Percentiles rank a stretch among this genome's conserved stretches.
phyloP scores from a whole-genome alignment of 768 basidiomycete species.

The Rhizopogon sp. region DNA sequence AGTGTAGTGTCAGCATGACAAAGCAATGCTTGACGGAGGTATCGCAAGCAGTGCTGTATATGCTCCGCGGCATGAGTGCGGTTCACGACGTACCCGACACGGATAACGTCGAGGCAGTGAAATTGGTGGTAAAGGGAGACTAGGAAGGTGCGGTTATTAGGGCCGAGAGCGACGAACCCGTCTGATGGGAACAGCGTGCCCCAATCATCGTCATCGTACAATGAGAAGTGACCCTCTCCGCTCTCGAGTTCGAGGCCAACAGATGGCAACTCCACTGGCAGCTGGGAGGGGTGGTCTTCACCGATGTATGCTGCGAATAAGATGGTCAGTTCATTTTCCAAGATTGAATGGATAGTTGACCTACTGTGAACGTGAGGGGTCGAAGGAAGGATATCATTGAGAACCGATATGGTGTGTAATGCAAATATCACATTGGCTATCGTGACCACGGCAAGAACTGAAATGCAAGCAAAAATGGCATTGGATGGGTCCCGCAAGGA shows the following conservation, averaged over 20 bases:
- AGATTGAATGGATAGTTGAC: slow-evolving; percentile 1
- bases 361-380: slow-evolving; percentile 18
- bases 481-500: not conserved
- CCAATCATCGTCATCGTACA: slow-evolving; percentile 32
- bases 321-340: not conserved
- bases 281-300: slow-evolving; percentile 26
- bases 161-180: slow-evolving; percentile 30
- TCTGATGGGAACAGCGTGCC: slow-evolving; percentile 27
- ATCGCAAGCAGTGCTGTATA: slow-evolving; percentile 34
- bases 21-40: slow-evolving; percentile 32
- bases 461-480: slow-evolving; percentile 11
- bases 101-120: slow-evolving; percentile 39
- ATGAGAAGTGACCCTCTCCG: slow-evolving; percentile 22
- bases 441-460: slow-evolving; percentile 16
- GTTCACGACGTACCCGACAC: slow-evolving; percentile 22
- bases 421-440: slow-evolving; percentile 17
- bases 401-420: slow-evolving; percentile 11
- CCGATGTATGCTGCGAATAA: slow-evolving; percentile 21
- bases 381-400: slow-evolving; percentile 9
- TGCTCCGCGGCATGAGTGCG: slow-evolving; percentile 23
- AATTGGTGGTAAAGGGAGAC: slow-evolving; percentile 43
- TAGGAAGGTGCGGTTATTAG: slow-evolving; percentile 27
- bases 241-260: slow-evolving; percentile 22
- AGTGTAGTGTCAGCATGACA: slow-evolving; percentile 36
- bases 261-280: slow-evolving; percentile 23